Conservation (phyloP, 306 rosid species). For the Delonix regia region DNA sequence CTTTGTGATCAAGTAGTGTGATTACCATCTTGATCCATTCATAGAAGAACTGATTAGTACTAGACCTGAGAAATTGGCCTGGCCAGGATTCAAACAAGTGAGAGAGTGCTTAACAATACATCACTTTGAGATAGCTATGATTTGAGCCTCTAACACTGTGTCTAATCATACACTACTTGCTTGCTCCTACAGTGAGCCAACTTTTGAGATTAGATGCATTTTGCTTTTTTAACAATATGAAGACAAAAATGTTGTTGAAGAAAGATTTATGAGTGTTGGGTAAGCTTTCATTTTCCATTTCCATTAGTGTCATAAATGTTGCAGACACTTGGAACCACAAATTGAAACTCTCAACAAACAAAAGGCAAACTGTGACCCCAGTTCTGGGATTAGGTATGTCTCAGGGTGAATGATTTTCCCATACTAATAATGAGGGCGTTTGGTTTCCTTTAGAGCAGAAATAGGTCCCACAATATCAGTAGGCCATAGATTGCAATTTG, state of each 20-base stretch:
- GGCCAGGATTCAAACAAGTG: background rate
- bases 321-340: background rate
- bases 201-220: background rate
- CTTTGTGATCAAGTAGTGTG: too few relatives aligned
- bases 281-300: background rate
- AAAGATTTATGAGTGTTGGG: background rate
- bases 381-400: constrained; percentile 30
- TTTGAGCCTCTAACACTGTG: too few relatives aligned
- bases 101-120: background rate
- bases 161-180: too few relatives aligned
- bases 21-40: background rate
- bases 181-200: too few relatives aligned
- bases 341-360: constrained; percentile 20
- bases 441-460: background rate
- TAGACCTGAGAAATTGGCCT: background rate
- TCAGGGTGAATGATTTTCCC: constrained; percentile 4
- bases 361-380: background rate
- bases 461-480: background rate
- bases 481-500: background rate
- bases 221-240: background rate
- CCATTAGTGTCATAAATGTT: constrained; percentile 1
- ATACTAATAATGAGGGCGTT: background rate
- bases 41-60: too few relatives aligned
- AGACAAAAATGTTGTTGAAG: background rate
- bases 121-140: background rate